Base-by-base conservation (phyloP, 225 moss, liverwort and hornwort genomes). In the Rhytidiadelphus loreus region DNA sequence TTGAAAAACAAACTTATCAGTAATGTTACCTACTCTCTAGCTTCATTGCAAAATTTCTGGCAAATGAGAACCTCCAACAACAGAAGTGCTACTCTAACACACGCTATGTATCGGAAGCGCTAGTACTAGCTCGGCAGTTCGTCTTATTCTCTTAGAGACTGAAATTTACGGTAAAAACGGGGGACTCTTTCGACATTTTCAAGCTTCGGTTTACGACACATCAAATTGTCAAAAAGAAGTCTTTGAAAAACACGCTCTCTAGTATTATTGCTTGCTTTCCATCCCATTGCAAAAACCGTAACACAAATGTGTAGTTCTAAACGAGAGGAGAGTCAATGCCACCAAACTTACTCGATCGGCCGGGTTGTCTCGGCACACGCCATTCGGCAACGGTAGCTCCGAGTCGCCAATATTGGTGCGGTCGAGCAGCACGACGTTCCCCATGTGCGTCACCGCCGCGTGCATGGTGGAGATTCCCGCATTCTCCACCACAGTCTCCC, bases 381-480 rank as follows among this genome's bases (percentile, higher is more conserved):
- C 94, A 39, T n/a, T 6, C 62, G 92, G 88, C 48, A 93, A 65
- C 39, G 90, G 88, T 25, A 95, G 86, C 73, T 72, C 70, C 62
- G 91, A 90, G 44, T 91, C 85, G 14, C 93, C 93, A 59, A 92
- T 60, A 81, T 92, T 92, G 85, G 95, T 95, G 79, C 95, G 91
- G 87, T 95, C 95, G 17, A 93, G 87, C 59, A 95, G 80, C 21
- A 95, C 86, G 63, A 93, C 95, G 69, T 92, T 95, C 29, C 92
- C 90, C 63, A 71, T 62, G 84, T 89, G 91, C 50, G 95, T 95
- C 78, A 95, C 93, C 50, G 92, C 91, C 61, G 93, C 77, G 91
- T 95, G 95, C 95, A 93, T 93, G 35, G 88, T 90, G 12, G 95
- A 39, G 61, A 95, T 90, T 52, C 95, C 95, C 12, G 95, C 95